A percentile compares a stretch with the other conserved stretches of the same genome.
phyloP scores from a whole-genome alignment of 2,329 filamentous ascomycete species.

The Pseudogymnoascus sp. region DNA sequence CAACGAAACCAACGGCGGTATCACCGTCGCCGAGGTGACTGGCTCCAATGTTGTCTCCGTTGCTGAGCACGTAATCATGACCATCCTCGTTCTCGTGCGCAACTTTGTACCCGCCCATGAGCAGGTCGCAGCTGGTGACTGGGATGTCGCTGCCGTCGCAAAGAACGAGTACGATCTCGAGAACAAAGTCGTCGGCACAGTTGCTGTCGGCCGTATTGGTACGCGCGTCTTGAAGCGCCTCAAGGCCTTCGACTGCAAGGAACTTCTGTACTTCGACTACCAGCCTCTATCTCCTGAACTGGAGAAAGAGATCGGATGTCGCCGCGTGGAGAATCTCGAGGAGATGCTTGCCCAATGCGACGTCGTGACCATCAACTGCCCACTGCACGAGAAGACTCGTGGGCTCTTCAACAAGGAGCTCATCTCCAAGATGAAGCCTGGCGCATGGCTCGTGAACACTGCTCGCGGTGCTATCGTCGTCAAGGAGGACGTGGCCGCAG shows the following conservation, averaged over 20 bases:
- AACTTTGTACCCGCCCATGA: conserved; percentile 99
- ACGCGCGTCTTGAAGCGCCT: conserved; percentile 95
- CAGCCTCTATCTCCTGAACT: conserved; percentile 79
- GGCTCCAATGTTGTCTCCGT: conserved; percentile 98
- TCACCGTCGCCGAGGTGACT: conserved; percentile 96
- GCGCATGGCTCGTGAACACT: conserved; percentile 96
- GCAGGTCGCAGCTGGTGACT: conserved; percentile 80
- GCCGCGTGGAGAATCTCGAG: conserved; percentile 80
- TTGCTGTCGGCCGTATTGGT: conserved; percentile 94
- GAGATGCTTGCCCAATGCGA: conserved; percentile 93
- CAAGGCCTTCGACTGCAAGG: conserved; percentile 98
- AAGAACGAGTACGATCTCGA: conserved; percentile 99
- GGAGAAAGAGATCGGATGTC: conserved; percentile 93
- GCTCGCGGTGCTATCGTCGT: conserved; percentile 98
- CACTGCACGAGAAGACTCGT: conserved; percentile 93
- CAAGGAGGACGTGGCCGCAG: conserved; percentile 94
- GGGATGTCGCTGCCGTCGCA: conserved; percentile 90
- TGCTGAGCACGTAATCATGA: conserved; percentile 99
- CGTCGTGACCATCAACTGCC: conserved; percentile 98
- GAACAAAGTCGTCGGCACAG: conserved; percentile 94
- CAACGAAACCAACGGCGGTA: conserved; percentile 95
- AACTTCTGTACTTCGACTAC: conserved; percentile 99
- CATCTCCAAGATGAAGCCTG: conserved; percentile 96
- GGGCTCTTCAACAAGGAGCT: conserved; percentile 98
- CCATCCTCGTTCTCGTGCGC: conserved; percentile 88